These are phyloP conservation scores for Solanum corneliomulleri DNA, from an alignment of 257 asterid genomes.

Conservation along the genomic window DNA sequence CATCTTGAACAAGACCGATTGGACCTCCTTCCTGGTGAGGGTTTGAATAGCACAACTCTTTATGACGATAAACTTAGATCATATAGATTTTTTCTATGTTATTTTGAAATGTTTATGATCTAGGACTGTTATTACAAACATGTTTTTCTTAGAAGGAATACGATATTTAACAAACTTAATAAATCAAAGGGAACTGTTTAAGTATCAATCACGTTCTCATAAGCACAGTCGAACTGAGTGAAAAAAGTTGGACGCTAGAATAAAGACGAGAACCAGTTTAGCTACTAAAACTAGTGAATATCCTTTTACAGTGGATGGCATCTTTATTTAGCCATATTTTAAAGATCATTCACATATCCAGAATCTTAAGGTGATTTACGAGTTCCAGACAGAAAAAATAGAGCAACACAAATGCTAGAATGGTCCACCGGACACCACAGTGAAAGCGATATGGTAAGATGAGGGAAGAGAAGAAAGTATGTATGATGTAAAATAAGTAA, in stretches of 20 bases:
- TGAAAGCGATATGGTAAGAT: neutral
- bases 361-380: neutral
- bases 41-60: neutral
- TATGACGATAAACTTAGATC: neutral
- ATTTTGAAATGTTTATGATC: neutral
- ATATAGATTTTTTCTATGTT: neutral
- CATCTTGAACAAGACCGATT: conserved; percentile 65
- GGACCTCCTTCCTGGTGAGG: conserved; percentile 91
- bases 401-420: neutral
- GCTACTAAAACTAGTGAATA: neutral
- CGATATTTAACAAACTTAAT: neutral
- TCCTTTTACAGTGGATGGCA: neutral
- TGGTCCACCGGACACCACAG: neutral
- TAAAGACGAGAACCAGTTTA: neutral
- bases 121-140: neutral
- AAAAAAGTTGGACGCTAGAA: neutral
- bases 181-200: neutral
- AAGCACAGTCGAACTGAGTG: neutral
- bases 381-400: neutral
- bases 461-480: neutral
- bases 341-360: neutral
- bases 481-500: neutral
- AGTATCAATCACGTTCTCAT: neutral
- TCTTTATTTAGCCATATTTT: neutral
- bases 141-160: neutral